These are phyloP conservation scores for Coemansia sp. DNA, from an alignment of 192 early-diverging fungal species.

Conservation along the genomic window DNA sequence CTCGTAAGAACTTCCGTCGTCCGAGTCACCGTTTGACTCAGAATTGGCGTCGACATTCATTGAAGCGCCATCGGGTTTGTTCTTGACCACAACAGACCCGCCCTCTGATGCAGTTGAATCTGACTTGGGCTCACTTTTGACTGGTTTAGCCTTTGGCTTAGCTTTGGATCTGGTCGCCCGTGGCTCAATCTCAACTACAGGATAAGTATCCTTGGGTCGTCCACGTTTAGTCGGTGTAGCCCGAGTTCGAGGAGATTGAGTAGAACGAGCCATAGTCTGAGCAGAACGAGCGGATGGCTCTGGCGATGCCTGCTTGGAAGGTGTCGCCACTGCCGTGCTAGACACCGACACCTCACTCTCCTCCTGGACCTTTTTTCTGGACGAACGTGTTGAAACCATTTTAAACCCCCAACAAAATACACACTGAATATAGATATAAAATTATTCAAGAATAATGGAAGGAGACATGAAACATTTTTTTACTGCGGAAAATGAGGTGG, in stretches of 20 bases:
- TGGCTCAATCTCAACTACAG: not conserved
- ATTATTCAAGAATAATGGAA: not conserved
- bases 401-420: not conserved
- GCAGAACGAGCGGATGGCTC: not conserved
- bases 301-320: conserved; percentile 1
- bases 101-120: not conserved
- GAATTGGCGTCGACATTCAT: too few species aligned
- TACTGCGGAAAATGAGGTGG: too few species aligned
- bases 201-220: not conserved
- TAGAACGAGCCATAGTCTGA: too few species aligned
- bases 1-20: not conserved
- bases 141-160: not conserved
- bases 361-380: not conserved
- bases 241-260: too few species aligned
- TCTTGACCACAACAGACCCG: not conserved
- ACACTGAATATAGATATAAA: not conserved
- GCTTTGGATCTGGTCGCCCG: too few species aligned
- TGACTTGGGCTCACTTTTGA: not conserved
- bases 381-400: conserved; percentile 13
- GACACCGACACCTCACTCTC: not conserved
- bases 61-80: too few species aligned
- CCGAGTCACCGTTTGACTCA: too few species aligned
- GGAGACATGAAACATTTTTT: too few species aligned
- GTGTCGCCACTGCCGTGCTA: conserved; percentile 19
- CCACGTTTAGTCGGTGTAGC: not conserved